Percentiles rank a stretch among this genome's conserved stretches.
Evolutionary conservation across 108 stramenopile genomes (phyloP).

Genomic region (Nitzschia palea): DNA sequence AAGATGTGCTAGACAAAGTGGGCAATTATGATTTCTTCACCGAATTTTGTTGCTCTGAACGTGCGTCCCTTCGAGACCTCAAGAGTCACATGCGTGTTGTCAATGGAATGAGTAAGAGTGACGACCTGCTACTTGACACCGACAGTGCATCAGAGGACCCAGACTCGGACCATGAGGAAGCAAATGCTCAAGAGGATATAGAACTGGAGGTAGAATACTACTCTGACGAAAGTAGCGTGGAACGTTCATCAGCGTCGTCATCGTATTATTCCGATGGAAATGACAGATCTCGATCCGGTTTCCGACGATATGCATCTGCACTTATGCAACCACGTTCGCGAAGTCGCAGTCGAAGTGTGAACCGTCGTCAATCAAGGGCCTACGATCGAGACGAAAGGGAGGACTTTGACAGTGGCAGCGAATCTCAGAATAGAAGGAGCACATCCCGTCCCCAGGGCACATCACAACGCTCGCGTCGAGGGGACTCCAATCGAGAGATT

Average conservation of each 20-base stretch:
- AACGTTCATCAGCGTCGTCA: neutral
- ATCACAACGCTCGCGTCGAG: too few relatives aligned
- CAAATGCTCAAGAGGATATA: neutral
- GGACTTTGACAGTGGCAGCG: too few relatives aligned
- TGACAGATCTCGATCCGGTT: too few relatives aligned
- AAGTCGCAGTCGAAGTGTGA: too few relatives aligned
- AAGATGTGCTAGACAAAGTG: conserved; percentile 1
- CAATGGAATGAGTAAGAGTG: neutral
- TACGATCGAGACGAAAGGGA: too few relatives aligned
- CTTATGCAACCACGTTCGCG: too few relatives aligned
- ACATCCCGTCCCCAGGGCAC: too few relatives aligned
- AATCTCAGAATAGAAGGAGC: too few relatives aligned
- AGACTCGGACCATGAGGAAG: neutral
- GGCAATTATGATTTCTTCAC: conserved; percentile 8
- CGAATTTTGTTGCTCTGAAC: neutral
- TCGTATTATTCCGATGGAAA: too few relatives aligned
- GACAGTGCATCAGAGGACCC: neutral
- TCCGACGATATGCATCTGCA: too few relatives aligned
- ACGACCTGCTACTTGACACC: neutral
- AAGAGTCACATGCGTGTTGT: neutral
- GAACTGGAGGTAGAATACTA: neutral
- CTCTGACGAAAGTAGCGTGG: neutral
- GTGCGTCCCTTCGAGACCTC: neutral
- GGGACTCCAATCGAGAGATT: too few relatives aligned
- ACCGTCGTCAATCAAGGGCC: too few relatives aligned